Base-by-base conservation (phyloP, 176 grass and related monocot genomes). In the Cenchrus purpureus region DNA sequence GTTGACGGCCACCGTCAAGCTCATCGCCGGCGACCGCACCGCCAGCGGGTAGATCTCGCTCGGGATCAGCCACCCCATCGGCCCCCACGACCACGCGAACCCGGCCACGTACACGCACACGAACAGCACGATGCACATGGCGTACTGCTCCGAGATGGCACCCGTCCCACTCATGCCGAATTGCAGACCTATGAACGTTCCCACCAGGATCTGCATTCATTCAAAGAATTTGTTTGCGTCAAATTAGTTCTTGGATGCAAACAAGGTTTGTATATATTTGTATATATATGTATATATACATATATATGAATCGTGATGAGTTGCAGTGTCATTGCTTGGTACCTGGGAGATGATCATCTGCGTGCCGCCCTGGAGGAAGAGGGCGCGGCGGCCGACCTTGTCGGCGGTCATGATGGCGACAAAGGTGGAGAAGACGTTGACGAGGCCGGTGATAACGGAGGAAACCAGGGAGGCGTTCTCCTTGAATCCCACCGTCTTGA, bases 91-190 rank as follows among this genome's bases (percentile, higher is more conserved):
- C 89, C 89, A 90, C 12, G 89, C 89, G 61, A 90, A 90, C 3
- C 89, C 89, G 1, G 80, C 89, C 74, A 90, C 89, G 80, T 90
- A 90, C 7, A 90, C 89, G 84, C 89, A 90, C 67, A 90, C 84
- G 84, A 90, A 90, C 60, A 90, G 80, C 80, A 90, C 89, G 74
- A 90, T 90, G 89, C 89, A 87, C 84, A 90, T 90, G 11, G 89
- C 89, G 80, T 90, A 90, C 60, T 84, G 89, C 84, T 90, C 89
- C 52, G 89, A 90, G 28, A 90, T 87, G 3, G 60, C 80, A 0
- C 89, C 89, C n/a, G 79, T 90, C 4, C 89, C 89, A 68, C 75
- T 90, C n/a, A 87, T 12, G 2, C 84, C 89, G 80, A 90, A 90
- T 60, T 90, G 89, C 44, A 90, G 79, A 1, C 89, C 89, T 20